phyloP scores from a whole-genome alignment of 169 alveolate genomes.

The Plasmodium gonderi region DNA sequence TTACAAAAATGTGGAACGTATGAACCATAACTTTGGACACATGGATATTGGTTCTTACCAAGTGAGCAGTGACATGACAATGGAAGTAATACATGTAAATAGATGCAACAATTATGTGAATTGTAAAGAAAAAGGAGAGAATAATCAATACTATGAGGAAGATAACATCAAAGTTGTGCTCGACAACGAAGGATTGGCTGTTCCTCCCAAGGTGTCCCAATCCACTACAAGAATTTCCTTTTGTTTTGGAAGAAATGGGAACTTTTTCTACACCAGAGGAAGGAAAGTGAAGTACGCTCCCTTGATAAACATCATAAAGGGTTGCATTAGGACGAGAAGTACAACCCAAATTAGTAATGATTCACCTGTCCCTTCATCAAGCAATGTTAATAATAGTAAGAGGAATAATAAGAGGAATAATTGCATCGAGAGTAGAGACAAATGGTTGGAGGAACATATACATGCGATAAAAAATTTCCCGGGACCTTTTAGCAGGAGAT shows the following conservation, averaged over 20 bases:
- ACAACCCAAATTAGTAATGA: neutral
- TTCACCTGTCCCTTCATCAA: neutral
- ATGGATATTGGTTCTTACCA: too few species aligned
- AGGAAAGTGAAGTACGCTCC: neutral
- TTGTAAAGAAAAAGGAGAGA: too few species aligned
- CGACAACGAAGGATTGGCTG: too few species aligned
- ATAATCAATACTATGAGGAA: too few species aligned
- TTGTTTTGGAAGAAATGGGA: conserved; percentile 61
- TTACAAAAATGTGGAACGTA: too few species aligned
- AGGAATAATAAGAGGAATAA: neutral
- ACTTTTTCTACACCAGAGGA: conserved; percentile 16
- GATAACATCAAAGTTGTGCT: too few species aligned
- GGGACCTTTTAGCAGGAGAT: conserved; percentile 45
- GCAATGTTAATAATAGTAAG: too few species aligned
- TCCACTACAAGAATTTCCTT: neutral
- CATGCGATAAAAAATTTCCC: conserved; percentile 31
- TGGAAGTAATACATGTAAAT: too few species aligned
- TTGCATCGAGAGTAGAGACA: neutral
- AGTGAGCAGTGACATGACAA: too few species aligned
- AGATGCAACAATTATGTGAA: too few species aligned
- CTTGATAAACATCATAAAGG: conserved; percentile 9
- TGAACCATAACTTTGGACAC: too few species aligned
- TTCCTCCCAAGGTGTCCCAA: too few species aligned
- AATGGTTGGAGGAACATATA: neutral
- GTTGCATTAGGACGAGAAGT: neutral